Base-by-base conservation (phyloP, 371 early-diverging fungal genomes). In the Mucor racemosus region DNA sequence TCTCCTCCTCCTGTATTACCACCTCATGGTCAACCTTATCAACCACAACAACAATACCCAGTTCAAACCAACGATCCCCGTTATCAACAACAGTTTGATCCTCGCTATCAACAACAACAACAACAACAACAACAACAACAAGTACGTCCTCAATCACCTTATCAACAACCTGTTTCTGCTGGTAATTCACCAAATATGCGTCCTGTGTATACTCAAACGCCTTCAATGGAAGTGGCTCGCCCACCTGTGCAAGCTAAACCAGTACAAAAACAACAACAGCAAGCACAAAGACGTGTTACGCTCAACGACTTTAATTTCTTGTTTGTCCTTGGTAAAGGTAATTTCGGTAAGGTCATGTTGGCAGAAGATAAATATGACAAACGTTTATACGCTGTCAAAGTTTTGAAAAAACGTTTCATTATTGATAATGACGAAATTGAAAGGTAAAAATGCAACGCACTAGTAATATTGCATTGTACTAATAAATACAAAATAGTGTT, bases 271-370 rank as follows among this genome's bases (percentile, higher is more conserved):
- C 57, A 64, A 1, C 39, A 35, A 17, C 57, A 64, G 3, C 21
- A 34, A 19, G 40, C 48, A 34, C 56, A 69, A 38, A 41, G 72
- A 36, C 67, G 36, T 39, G 81, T 85, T 26, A 84, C 84, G 21
- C 65, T 90, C 26, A 86, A 88, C 50, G 97, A 99, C 71, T 99
- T 98, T 72, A 87, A 91, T 66, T 93, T 99, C 64, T 72, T 97
- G 64, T 93, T 95, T 46, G 98, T 98, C 13, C 78, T 99, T 17
- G 99, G 99, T 62, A 95, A 93, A 78, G 99, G 99, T 46, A 96
- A 95, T 76, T 99, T 98, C 87, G 99, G 99, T 66, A 99, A 99
- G 85, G 97, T 98, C 46, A 95, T 99, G 95, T 86, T 99, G 64
- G 95, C 98, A 1, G 95, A 96, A 78, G 95, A 98, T 67, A 93